Evolutionary conservation across 371 early-diverging fungal genomes (phyloP), one percentile per base, ranked within the genome.

Genomic region (Mortierella sp.): DNA sequence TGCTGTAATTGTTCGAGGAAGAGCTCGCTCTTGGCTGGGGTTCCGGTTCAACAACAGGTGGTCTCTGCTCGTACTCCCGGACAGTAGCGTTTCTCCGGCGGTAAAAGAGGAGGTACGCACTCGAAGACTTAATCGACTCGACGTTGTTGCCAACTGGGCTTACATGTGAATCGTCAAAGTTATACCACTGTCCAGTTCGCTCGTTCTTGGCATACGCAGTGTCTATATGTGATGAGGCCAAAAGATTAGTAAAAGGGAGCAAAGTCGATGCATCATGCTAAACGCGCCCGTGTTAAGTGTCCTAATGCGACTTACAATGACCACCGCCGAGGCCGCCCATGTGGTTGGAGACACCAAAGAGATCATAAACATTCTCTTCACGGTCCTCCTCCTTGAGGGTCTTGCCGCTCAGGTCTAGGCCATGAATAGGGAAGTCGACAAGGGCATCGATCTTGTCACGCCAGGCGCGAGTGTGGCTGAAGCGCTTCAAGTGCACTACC

Each of bases 271-370:
- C 26, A 14, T 13, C 26, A 13, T 19, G n/a, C 24, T 19, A 16
- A 31, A 28, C 4, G 14, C 19, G 19, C 16, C 14, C 31, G 63
- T 6, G 31, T 2, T 31, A 16, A 31, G 2, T 7, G 31, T 19
- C 31, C 16, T 7, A 13, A 52, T 70, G 50, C n/a, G 8, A 71
- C 93, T 91, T 92, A 94, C 95, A 98, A 82, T 98, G 99, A 45
- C 99, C 99, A 63, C 98, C 98, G 63, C 97, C 98, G 65, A 97
- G 84, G 11, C 97, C 97, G 50, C 98, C 98, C 90, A 91, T 96
- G 81, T 98, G 98, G 82, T 98, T 97, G 72, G 96, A 96, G 10
- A 98, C 96, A 0, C 95, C 97, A 88, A 92, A 96, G 52, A 98
- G 88, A 78, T 98, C 98, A 82, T 98, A 98, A 1, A 96, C 90